Conservation (phyloP, 495 filamentous ascomycete genomes). For the Bacidia rubella region DNA sequence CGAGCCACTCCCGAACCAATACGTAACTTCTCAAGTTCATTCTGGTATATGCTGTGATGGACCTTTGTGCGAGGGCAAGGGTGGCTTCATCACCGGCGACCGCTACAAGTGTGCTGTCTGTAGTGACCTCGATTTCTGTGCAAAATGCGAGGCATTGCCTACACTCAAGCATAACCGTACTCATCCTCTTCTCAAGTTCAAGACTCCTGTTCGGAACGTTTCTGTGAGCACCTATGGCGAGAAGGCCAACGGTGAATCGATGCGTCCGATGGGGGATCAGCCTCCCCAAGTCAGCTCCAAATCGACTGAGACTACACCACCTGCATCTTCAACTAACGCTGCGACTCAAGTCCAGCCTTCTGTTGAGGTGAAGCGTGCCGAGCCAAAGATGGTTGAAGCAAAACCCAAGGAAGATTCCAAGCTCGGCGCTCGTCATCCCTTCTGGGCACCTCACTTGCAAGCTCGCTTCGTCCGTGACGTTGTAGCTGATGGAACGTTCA, state of each 20-base stretch:
- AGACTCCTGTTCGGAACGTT: conserved; percentile 81
- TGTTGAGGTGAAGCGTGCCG: conserved; percentile 49
- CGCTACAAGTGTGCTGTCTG: conserved; percentile 98
- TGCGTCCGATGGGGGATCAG: conserved; percentile 55
- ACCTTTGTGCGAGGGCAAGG: conserved; percentile 60
- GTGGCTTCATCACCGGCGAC: conserved; percentile 63
- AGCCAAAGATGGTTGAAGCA: conserved; percentile 15
- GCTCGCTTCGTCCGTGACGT: conserved; percentile 71
- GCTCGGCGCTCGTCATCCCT: conserved; percentile 10
- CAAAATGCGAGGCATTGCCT: conserved; percentile 80
- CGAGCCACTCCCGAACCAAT: conserved; percentile 51
- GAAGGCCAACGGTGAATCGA: conserved; percentile 45
- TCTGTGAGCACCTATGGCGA: conserved; percentile 75
- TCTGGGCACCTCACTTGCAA: conserved; percentile 30
- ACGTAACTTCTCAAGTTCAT: conserved; percentile 42
- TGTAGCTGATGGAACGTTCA: conserved; percentile 59
- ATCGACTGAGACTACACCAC: conserved; percentile 37
- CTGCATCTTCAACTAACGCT: conserved; percentile 35
- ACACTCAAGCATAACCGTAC: conserved; percentile 78
- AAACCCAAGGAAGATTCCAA: conserved; percentile 27
- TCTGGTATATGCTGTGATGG: conserved; percentile 90
- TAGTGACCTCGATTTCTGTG: conserved; percentile 92
- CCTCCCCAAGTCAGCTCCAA: conserved; percentile 27
- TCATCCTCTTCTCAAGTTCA: conserved; percentile 94
- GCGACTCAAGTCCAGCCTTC: conserved; percentile 58